Conservation (phyloP, 106 monocot species). For the Dioscorea zingiberensis region DNA sequence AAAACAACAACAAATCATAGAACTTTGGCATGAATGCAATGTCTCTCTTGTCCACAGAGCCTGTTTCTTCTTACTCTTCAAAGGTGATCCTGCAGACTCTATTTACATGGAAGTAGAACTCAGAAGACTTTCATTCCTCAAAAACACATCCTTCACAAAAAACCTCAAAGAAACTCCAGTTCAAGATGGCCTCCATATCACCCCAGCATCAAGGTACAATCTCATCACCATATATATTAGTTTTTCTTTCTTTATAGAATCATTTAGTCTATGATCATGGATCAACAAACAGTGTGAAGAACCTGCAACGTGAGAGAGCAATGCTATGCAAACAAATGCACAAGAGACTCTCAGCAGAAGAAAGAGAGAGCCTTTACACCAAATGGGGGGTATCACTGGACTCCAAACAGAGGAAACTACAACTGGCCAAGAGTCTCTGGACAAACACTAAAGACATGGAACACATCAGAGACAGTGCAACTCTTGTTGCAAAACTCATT, state of each 20-base stretch:
- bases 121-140: conserved; percentile 75
- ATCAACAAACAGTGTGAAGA: conserved; percentile 29
- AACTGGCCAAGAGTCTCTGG: conserved; percentile 71
- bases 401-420: conserved; percentile 75
- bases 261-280: no score
- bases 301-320: conserved; percentile 65
- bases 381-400: conserved; percentile 84
- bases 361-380: conserved; percentile 68
- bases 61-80: conserved; percentile 86
- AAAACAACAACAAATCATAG: conserved; percentile 68
- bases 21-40: conserved; percentile 86
- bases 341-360: conserved; percentile 39
- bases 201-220: conserved; percentile 47
- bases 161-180: conserved; percentile 11
- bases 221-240: neutral
- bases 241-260: no score
- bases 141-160: conserved; percentile 27
- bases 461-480: conserved; percentile 79
- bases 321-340: conserved; percentile 75
- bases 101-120: conserved; percentile 99
- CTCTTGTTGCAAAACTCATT: conserved; percentile 65
- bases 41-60: conserved; percentile 83
- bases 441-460: conserved; percentile 49
- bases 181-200: conserved; percentile 17
- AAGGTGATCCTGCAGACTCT: conserved; percentile 79